These are phyloP conservation scores for Pueraria montana DNA, from an alignment of 306 rosid species.

Conservation along the genomic window DNA sequence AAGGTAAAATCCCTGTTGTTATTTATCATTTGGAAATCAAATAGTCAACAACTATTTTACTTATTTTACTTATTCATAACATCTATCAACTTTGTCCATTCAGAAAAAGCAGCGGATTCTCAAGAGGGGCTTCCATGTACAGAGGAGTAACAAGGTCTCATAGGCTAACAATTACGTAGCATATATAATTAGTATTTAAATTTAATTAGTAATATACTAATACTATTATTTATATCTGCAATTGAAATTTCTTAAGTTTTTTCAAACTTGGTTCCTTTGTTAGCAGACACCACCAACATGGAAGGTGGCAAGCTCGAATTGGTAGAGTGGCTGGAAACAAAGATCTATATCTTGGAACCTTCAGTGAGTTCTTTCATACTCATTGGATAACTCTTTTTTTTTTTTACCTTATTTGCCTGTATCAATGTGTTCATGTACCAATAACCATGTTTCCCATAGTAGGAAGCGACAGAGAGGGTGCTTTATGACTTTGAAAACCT, in stretches of 20 bases:
- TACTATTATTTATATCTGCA: background rate
- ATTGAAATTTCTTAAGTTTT: background rate
- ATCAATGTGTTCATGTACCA: background rate
- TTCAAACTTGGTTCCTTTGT: conserved; percentile 39
- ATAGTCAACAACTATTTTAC: background rate
- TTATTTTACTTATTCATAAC: conserved; percentile 13
- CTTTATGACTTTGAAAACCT: conserved; percentile 48
- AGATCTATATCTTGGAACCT: conserved; percentile 96
- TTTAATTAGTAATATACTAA: background rate
- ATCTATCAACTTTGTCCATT: conserved; percentile 16
- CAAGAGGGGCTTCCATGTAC: conserved; percentile 92
- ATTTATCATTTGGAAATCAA: background rate
- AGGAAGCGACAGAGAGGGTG: conserved; percentile 40
- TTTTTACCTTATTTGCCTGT: background rate
- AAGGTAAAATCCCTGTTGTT: conserved; percentile 59
- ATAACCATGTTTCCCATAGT: conserved; percentile 47
- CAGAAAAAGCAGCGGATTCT: conserved; percentile 96
- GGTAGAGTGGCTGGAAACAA: conserved; percentile 97
- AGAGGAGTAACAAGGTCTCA: conserved; percentile 96
- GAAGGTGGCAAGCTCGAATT: conserved; percentile 97
- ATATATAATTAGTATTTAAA: conserved; percentile 18
- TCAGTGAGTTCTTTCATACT: conserved; percentile 65
- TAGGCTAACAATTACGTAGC: conserved; percentile 37
- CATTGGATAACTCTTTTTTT: background rate
- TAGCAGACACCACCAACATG: conserved; percentile 95